phyloP scores from a whole-genome alignment of 2,329 filamentous ascomycete species.

The Neoarthrinium moseri region DNA sequence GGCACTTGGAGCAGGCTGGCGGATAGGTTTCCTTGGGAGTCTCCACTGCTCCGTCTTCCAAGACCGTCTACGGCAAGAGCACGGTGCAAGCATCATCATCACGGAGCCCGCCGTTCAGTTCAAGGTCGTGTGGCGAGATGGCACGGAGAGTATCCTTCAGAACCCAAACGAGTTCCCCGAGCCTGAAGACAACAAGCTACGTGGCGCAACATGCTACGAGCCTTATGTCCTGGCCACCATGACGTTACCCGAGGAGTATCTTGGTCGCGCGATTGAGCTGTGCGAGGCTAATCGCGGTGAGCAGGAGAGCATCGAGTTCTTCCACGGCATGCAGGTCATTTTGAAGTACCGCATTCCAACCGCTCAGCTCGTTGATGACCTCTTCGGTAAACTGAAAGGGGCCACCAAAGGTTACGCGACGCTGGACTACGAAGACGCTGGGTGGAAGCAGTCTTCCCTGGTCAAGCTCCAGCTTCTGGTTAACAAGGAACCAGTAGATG shows the following conservation, averaged over 20 bases:
- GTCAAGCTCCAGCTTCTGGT: conserved; percentile 91
- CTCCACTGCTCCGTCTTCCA: conserved; percentile 99
- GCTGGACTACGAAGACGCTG: conserved; percentile 94
- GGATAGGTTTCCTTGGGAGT: conserved; percentile 92
- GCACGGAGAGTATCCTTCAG: conserved; percentile 74
- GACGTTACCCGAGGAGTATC: conserved; percentile 89
- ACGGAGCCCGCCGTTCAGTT: conserved; percentile 94
- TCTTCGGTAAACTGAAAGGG: conserved; percentile 95
- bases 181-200: conserved; percentile 44
- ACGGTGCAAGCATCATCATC: conserved; percentile 93
- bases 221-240: conserved; percentile 70
- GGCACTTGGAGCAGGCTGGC: conserved; percentile 89
- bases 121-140: conserved; percentile 76
- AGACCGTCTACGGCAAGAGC: conserved; percentile 89
- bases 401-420: conserved; percentile 93
- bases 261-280: conserved; percentile 91
- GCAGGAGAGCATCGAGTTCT: conserved; percentile 86
- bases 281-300: conserved; percentile 87
- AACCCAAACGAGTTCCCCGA: conserved; percentile 91
- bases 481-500: conserved; percentile 91
- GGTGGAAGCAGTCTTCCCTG: conserved; percentile 76
- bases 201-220: conserved; percentile 47
- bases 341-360: conserved; percentile 88
- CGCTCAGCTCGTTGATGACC: conserved; percentile 88
- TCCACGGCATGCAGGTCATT: conserved; percentile 89